These are phyloP conservation scores for Knufia petricola DNA, from an alignment of 2,329 filamentous ascomycete species.

Conservation along the genomic window DNA sequence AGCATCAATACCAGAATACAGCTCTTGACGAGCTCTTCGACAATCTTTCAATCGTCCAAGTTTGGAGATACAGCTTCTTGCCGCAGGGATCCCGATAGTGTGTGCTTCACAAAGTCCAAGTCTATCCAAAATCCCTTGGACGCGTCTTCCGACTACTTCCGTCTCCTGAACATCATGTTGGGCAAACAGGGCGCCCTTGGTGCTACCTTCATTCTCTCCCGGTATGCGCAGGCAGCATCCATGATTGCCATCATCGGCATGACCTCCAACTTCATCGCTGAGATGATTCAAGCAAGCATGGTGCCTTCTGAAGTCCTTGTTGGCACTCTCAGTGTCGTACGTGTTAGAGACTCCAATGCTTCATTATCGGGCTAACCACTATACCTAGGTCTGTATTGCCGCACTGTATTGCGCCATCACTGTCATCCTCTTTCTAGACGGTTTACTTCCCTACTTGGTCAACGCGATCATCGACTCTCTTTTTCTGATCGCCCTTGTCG, in stretches of 20 bases:
- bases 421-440: conserved; percentile 71
- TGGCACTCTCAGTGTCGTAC: conserved; percentile 68
- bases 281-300: conserved; percentile 58
- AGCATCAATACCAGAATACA: conserved; percentile 6
- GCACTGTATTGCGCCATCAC: conserved; percentile 70
- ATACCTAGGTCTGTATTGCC: conserved; percentile 60
- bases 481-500: conserved; percentile 66
- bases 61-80: not conserved
- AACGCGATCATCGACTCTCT: conserved; percentile 55
- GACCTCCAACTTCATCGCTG: conserved; percentile 68
- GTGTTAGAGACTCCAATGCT: conserved; percentile 28
- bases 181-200: conserved; percentile 59
- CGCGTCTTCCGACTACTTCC: conserved; percentile 3
- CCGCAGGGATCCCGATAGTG: not conserved
- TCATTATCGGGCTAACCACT: not conserved
- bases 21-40: conserved; percentile 10
- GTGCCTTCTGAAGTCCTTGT: conserved; percentile 63
- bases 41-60: not conserved
- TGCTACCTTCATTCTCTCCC: conserved; percentile 65
- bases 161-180: conserved; percentile 16
- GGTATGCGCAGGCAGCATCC: conserved; percentile 59
- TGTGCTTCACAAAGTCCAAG: not conserved
- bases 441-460: conserved; percentile 64
- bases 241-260: conserved; percentile 73
- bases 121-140: not conserved